Base-by-base conservation (phyloP, 1,284 basidiomycete genomes). In the Puccinia sorghi region DNA sequence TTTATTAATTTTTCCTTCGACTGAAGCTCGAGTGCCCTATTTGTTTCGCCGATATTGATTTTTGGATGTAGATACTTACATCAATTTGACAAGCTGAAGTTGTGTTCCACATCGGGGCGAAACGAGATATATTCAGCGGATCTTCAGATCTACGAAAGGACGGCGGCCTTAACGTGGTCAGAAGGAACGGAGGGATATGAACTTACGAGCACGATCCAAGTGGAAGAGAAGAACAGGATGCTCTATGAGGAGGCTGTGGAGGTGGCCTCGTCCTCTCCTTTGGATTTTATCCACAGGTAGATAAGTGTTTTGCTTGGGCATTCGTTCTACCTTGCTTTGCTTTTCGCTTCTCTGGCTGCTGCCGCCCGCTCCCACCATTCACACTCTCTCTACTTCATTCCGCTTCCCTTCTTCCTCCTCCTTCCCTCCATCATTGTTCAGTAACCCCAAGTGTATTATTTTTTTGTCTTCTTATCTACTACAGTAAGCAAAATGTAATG, bases 81-180 rank as follows among this genome's bases (percentile, higher is more conserved):
- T 39, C 76, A 79, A 64, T 79, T 79, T n/a, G 76, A 79, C 52
- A 57, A 79, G 56, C 48, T 72, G 17, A 50, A 66, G 22, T 48
- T 79, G 17, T 50, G 64, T 22, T 79, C 76, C 11, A 70, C 27
- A 20, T 70, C 66, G 27, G 66, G 39, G 12, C 48, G 43, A 46
- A 67, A 59, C 50, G 72, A 75, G 8, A 70, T 77, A 11, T 77
- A 77, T 50, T 66, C 70, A 70, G 66, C 52, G 32, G 75, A 77
- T 61, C 57, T 77, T 15, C 70, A 27, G 43, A 69, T 70, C 7
- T 77, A 77, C 50, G 66, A 77, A 39, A 69, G 50, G 57, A 43
- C 66, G 25, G 43, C 48, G 32, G 39, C 64, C 27, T 43, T 77
- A 32, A 22, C 66, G 7, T 77, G 54, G 8, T n/a, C 48, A 13